Evolutionary conservation across 1,284 basidiomycete species (phyloP).

Genomic region (Filobasidium uniguttulatum): DNA sequence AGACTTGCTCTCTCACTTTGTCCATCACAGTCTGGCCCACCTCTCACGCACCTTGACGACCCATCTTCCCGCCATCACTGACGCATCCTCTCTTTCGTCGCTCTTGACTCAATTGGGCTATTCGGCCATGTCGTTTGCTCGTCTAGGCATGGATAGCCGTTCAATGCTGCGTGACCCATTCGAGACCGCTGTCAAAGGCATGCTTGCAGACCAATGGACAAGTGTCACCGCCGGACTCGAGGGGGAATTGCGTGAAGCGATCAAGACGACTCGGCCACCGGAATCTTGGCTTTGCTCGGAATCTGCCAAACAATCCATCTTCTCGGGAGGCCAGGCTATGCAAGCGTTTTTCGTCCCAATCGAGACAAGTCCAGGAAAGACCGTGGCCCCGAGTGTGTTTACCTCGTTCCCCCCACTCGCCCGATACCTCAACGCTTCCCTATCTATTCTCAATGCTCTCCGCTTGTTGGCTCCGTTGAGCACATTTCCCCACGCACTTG

Average conservation of each 20-base stretch:
- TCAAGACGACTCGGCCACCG: constrained; percentile 17
- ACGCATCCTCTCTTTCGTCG: constrained; percentile 58
- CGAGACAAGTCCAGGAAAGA: constrained; percentile 10
- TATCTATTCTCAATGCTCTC: constrained; percentile 63
- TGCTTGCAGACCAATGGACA: constrained; percentile 37
- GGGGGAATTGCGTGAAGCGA: constrained; percentile 19
- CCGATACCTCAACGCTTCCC: constrained; percentile 56
- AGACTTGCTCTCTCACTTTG: constrained; percentile 24
- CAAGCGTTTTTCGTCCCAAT: constrained; percentile 12
- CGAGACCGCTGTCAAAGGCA: constrained; percentile 46
- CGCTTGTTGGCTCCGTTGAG: constrained; percentile 61
- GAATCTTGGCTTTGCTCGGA: constrained; percentile 26
- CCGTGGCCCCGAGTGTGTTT: constrained; percentile 50
- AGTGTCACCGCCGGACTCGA: constrained; percentile 29
- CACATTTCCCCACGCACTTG: constrained; percentile 42
- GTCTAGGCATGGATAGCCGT: constrained; percentile 79
- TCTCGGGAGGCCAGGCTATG: constrained; percentile 6
- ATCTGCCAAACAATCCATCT: constrained; percentile 18
- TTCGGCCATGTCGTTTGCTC: constrained; percentile 75
- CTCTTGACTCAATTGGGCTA: constrained; percentile 84
- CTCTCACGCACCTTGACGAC: constrained; percentile 40
- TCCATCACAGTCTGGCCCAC: constrained; percentile 43
- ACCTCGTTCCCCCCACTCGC: constrained; percentile 66
- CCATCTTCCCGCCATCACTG: constrained; percentile 41
- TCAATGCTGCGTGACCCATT: constrained; percentile 52